A percentile compares a stretch with the other conserved stretches of the same genome.
Conservation (phyloP, 2,329 filamentous ascomycete species). For the Ophiosphaerella herpotricha region DNA sequence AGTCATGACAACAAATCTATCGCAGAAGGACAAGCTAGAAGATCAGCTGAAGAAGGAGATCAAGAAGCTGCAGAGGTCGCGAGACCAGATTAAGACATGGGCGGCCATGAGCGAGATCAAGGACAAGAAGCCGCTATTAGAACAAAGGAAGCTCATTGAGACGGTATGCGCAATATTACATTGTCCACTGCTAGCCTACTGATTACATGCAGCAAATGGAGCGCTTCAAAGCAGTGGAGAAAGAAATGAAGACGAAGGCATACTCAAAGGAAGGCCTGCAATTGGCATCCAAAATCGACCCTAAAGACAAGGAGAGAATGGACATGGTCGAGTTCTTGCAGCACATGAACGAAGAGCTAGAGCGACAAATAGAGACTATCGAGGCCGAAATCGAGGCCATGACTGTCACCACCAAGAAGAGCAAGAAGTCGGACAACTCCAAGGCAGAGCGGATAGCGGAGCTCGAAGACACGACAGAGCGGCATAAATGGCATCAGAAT, state of each 20-base stretch:
- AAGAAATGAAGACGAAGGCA: slow-evolving; percentile 99
- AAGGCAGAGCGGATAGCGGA: slow-evolving; percentile 89
- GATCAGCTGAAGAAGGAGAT: slow-evolving; percentile 98
- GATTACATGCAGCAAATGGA: slow-evolving; percentile 83
- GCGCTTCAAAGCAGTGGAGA: slow-evolving; percentile 99
- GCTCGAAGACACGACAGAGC: slow-evolving; percentile 81
- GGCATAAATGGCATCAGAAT: slow-evolving; percentile 94
- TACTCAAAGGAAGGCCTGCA: slow-evolving; percentile 98
- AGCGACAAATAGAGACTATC: slow-evolving; percentile 87
- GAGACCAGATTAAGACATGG: slow-evolving; percentile 99
- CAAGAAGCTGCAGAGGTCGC: slow-evolving; percentile 97
- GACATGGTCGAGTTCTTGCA: slow-evolving; percentile 87
- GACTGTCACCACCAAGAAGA: slow-evolving; percentile 90
- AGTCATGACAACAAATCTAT: slow-evolving; percentile 84
- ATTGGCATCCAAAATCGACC: slow-evolving; percentile 89
- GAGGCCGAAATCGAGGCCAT: slow-evolving; percentile 84
- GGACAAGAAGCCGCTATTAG: slow-evolving; percentile 93
- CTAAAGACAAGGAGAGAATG: slow-evolving; percentile 94
- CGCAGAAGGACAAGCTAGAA: slow-evolving; percentile 97
- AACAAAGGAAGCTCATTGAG: slow-evolving; percentile 95
- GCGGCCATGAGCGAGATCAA: slow-evolving; percentile 98
- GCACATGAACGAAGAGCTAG: slow-evolving; percentile 86
- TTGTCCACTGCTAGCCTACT: slow-evolving; percentile 26
- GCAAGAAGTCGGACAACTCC: slow-evolving; percentile 76
- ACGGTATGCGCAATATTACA: slow-evolving; percentile 65